Conservation (phyloP, 2,329 filamentous ascomycete genomes). For the Alternaria ventricosa region DNA sequence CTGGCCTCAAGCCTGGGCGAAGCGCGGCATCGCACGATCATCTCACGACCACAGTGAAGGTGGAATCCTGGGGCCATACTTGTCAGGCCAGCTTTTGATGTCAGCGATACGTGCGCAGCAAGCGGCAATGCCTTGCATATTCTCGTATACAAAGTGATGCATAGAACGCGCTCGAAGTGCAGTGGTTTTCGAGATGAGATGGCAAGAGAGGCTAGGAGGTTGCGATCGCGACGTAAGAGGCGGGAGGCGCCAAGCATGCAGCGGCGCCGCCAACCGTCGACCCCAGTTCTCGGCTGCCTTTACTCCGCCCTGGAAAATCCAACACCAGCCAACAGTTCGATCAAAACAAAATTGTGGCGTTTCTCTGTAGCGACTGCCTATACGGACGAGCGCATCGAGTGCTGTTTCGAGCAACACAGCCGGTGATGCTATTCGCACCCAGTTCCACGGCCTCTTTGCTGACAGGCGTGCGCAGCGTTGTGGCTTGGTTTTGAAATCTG, state of each 20-base stretch:
- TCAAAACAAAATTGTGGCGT: constrained; percentile 4
- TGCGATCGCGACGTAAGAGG: constrained; percentile 21
- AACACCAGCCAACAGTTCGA: constrained; percentile 1
- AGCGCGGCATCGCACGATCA: constrained; percentile 19
- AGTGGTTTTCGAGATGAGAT: not conserved
- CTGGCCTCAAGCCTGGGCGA: constrained; percentile 20
- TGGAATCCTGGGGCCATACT: not conserved
- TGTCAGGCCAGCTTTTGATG: not conserved
- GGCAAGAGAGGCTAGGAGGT: constrained; percentile 8
- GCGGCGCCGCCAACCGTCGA: constrained; percentile 9
- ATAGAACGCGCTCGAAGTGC: no score
- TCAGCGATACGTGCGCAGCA: not conserved
- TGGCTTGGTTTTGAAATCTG: not conserved
- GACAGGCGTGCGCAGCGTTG: not conserved
- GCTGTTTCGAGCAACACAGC: constrained; percentile 18
- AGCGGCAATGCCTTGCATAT: not conserved
- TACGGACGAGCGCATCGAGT: constrained; percentile 14
- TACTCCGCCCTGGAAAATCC: constrained; percentile 3
- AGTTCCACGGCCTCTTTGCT: not conserved
- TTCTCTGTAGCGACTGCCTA: constrained; percentile 1
- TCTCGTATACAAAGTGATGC: not conserved
- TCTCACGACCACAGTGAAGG: constrained; percentile 2
- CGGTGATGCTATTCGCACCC: constrained; percentile 4
- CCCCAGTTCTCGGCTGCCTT: constrained; percentile 18
- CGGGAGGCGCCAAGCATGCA: constrained; percentile 16